Base-by-base conservation (phyloP, 345 rosid genomes). In the Rhodomyrtus tomentosa region DNA sequence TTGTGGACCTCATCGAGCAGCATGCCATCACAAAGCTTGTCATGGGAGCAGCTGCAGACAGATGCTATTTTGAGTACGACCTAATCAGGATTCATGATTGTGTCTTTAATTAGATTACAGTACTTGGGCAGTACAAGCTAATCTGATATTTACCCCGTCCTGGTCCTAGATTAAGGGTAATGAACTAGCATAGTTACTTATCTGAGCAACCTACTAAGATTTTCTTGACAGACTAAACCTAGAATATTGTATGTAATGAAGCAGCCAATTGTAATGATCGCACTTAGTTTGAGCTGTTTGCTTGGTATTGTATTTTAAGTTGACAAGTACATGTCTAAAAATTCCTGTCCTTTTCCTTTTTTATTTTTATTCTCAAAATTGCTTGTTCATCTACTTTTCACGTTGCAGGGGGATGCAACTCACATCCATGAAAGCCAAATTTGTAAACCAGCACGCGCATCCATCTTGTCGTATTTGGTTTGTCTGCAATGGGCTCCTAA, bases 41-140 rank as follows among this genome's bases (percentile, higher is more conserved):
- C 62, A 92, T 93, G 94, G 98, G 96, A 88, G 98, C 95, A 59
- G 96, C 95, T 85, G 93, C 98, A 55, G 89, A 92, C 84, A 86
- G 88, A 73, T 91, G 85, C 87, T 90, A 88, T 85, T 82, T 91
- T 48, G 88, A 86, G 96, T 95, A 91, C 5, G n/a, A 45, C 73
- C 55, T 38, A 72, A 45, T 58, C 38, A 55, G 38, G 68, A 50
- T 76, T 74, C 40, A n/a, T 73, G 42, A 9, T 62, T 83, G 38
- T 55, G 15, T 29, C n/a, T 83, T 68, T 59, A 59, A 38, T 59
- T 59, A 53, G 24, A 42, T 54, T 45, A 4, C 22, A 29, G 38
- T 59, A 25, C 32, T 29, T 38, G 55, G 76, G 76, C 76, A 62
- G 38, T 62, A 18, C 76, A 62, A 62, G 42, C 76, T 62, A 62